Conservation (phyloP, 805 yeast genomes). For the Zygotorulaspora florentina region DNA sequence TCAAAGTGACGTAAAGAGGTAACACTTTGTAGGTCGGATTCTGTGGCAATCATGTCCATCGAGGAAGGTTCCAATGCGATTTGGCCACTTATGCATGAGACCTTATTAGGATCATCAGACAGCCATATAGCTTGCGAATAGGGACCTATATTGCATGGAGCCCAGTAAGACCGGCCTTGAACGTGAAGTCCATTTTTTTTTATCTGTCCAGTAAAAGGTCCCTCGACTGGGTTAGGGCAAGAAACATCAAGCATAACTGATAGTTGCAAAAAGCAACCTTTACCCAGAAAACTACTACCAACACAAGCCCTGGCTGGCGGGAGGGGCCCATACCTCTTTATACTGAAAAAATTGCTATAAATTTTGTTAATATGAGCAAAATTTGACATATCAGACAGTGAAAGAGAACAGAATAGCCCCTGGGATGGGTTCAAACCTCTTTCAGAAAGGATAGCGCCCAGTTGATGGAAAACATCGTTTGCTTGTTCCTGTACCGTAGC, state of each 20-base stretch:
- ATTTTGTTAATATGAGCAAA: slow-evolving; percentile 59
- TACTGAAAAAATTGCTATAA: slow-evolving; percentile 53
- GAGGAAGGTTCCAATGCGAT: slow-evolving; percentile 75
- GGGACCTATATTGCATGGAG: slow-evolving; percentile 97
- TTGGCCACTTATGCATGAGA: slow-evolving; percentile 79
- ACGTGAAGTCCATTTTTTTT: slow-evolving; percentile 75
- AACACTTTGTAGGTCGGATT: slow-evolving; percentile 37
- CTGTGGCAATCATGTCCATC: slow-evolving; percentile 47
- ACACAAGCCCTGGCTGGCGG: slow-evolving; percentile 93
- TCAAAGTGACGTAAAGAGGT: slow-evolving; percentile 73
- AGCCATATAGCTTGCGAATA: slow-evolving; percentile 74
- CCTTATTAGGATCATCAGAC: slow-evolving; percentile 43
- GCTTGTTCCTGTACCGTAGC: slow-evolving; percentile 43
- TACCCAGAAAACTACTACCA: slow-evolving; percentile 46
- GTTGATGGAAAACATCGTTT: slow-evolving; percentile 44
- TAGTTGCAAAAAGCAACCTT: slow-evolving; percentile 38
- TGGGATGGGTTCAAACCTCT: slow-evolving; percentile 39
- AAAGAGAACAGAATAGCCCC: slow-evolving; percentile 56
- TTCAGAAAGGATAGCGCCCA: slow-evolving; percentile 35
- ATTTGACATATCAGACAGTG: slow-evolving; percentile 58
- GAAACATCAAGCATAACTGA: slow-evolving; percentile 51
- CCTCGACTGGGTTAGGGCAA: slow-evolving; percentile 4
- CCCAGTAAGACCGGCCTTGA: slow-evolving; percentile 94
- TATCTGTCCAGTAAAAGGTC: slow-evolving; percentile 9
- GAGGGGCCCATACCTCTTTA: slow-evolving; percentile 39